Percentiles rank a stretch among this genome's conserved stretches.
Conservation (phyloP, 495 filamentous ascomycete species). For the Extremus antarcticus region DNA sequence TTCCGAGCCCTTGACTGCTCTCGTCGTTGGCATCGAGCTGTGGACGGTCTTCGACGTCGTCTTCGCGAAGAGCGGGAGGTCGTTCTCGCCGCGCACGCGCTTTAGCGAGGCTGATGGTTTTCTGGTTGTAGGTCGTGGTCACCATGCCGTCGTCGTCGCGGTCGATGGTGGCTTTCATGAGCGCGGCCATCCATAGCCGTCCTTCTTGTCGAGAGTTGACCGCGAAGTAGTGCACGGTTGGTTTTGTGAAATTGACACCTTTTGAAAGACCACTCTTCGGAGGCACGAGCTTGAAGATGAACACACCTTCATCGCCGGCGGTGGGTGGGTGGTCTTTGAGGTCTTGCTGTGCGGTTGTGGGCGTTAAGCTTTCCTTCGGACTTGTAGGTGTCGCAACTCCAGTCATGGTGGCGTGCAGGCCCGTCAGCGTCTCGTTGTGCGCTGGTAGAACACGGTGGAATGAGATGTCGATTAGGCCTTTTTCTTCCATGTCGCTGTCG, state of each 20-base stretch:
- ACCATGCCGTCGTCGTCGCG: slow-evolving; percentile 69
- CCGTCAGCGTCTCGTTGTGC: slow-evolving; percentile 81
- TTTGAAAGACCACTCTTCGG: slow-evolving; percentile 78
- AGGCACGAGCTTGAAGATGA: slow-evolving; percentile 97
- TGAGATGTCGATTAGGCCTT: slow-evolving; percentile 93
- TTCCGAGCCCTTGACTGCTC: background rate
- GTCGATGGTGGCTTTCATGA: slow-evolving; percentile 99
- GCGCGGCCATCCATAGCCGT: slow-evolving; percentile 92
- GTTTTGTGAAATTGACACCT: slow-evolving; percentile 93
- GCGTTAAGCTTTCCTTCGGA: slow-evolving; percentile 52
- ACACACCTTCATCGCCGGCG: slow-evolving; percentile 41
- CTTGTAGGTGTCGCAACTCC: slow-evolving; percentile 59
- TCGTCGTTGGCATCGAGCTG: slow-evolving; percentile 7
- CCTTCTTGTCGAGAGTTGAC: slow-evolving; percentile 82
- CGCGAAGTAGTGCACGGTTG: slow-evolving; percentile 93
- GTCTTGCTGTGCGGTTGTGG: slow-evolving; percentile 37
- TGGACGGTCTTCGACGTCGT: slow-evolving; percentile 31
- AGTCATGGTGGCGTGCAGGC: slow-evolving; percentile 83
- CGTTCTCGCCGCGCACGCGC: slow-evolving; percentile 72
- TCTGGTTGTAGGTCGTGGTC: slow-evolving; percentile 85
- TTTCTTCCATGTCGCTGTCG: slow-evolving; percentile 80
- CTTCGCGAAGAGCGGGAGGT: slow-evolving; percentile 74
- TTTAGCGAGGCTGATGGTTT: slow-evolving; percentile 81
- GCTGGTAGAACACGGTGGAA: slow-evolving; percentile 90
- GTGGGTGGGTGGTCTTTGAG: slow-evolving; percentile 25